phyloP scores from a whole-genome alignment of 306 rosid genomes.

The Cucurbita pepo region DNA sequence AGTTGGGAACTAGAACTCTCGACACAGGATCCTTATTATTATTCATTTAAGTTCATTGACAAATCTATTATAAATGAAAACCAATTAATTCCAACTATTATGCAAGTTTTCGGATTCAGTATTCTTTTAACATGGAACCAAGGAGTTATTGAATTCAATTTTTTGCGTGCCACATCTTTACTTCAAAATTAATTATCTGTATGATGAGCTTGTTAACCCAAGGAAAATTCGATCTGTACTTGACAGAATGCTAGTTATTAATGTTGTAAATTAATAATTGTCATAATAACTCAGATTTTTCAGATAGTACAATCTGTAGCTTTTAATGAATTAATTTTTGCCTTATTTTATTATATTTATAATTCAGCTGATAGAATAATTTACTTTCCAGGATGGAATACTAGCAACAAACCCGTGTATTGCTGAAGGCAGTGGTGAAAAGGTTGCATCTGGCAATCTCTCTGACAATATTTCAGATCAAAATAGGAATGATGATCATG shows the following conservation, averaged over 20 bases:
- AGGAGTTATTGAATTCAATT: background rate
- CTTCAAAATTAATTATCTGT: background rate
- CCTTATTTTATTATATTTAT: constrained; percentile 6
- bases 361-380: constrained; percentile 11
- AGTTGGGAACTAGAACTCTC: too few species aligned
- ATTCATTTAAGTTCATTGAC: too few species aligned
- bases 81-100: too few species aligned
- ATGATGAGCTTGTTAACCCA: background rate
- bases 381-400: constrained; percentile 28
- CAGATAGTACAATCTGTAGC: background rate
- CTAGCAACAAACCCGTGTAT: constrained; percentile 13
- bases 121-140: too few species aligned
- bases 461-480: constrained; percentile 18
- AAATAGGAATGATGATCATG: constrained; percentile 7
- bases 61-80: too few species aligned
- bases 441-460: constrained; percentile 15
- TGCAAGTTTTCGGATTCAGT: too few species aligned
- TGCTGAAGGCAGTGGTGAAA: constrained; percentile 16
- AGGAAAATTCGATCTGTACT: background rate
- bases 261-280: background rate
- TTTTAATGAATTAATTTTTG: constrained; percentile 1
- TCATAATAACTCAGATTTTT: background rate
- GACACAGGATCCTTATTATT: too few species aligned
- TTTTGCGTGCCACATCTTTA: background rate
- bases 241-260: background rate